These are phyloP conservation scores for Anthoceros angustus DNA, from an alignment of 225 moss, liverwort and hornwort genomes.

Conservation along the genomic window DNA sequence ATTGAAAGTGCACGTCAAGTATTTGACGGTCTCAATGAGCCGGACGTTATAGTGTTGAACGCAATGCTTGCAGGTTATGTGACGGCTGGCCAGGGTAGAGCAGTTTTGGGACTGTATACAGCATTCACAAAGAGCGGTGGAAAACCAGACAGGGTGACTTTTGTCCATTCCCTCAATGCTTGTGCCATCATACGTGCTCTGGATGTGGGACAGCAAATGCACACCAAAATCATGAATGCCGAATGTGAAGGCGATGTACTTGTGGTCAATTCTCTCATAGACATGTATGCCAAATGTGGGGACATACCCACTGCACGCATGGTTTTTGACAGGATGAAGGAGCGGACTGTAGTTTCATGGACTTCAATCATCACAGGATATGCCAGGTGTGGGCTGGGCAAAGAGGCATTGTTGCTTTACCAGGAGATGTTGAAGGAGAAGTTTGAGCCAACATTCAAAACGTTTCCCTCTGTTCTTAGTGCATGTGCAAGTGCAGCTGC, in stretches of 20 bases:
- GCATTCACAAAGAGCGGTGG: not conserved
- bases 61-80: constrained; percentile 1
- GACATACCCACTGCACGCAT: not conserved
- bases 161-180: not conserved
- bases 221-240: not conserved
- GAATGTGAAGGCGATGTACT: not conserved
- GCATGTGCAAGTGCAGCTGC: constrained; percentile 1
- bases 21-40: not conserved
- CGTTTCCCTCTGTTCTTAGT: not conserved
- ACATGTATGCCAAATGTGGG: not conserved
- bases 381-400: constrained; percentile 1
- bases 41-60: not conserved
- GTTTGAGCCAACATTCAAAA: not conserved
- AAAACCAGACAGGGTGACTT: not conserved
- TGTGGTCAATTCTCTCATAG: not conserved
- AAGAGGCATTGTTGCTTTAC: constrained; percentile 1
- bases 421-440: not conserved
- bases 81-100: not conserved
- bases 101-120: not conserved
- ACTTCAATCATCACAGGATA: not conserved
- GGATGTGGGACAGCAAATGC: not conserved
- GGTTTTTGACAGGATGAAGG: not conserved
- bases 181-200: not conserved
- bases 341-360: not conserved
- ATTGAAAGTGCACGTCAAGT: not conserved